Evolutionary conservation across 176 grass and related monocot genomes (phyloP).

Genomic region (Hyparrhenia diplandra): DNA sequence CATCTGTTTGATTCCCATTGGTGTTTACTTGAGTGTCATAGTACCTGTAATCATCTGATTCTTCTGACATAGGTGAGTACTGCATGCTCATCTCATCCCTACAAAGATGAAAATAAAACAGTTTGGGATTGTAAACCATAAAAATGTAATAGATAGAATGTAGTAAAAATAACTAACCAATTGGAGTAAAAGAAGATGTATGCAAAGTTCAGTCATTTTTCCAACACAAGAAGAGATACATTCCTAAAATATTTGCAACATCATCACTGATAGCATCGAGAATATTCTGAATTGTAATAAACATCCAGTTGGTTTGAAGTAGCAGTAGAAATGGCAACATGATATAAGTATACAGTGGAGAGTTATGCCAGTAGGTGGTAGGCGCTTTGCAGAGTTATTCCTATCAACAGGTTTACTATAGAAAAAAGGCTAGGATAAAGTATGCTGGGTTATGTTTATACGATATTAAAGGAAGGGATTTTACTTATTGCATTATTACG

Average conservation of each 20-base stretch:
- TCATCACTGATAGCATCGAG: background rate
- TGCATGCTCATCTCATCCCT: conserved; percentile 59
- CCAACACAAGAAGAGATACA: background rate
- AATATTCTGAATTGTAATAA: background rate
- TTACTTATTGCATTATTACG: background rate
- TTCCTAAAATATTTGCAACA: background rate
- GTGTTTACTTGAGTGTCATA: conserved; percentile 32
- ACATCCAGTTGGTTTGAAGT: background rate
- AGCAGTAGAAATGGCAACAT: background rate
- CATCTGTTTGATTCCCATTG: conserved; percentile 27
- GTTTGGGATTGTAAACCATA: background rate
- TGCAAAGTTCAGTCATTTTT: background rate
- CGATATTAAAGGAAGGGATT: background rate
- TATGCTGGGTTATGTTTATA: background rate
- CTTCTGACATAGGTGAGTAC: conserved; percentile 71
- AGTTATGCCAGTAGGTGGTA: background rate
- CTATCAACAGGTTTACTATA: background rate
- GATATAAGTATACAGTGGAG: background rate
- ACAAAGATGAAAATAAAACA: conserved; percentile 11
- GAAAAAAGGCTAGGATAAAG: background rate
- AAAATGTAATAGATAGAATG: background rate
- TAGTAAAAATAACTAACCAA: background rate
- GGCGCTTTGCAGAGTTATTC: background rate
- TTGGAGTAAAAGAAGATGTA: background rate
- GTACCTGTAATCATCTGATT: conserved; percentile 52